phyloP scores from a whole-genome alignment of 2,329 filamentous ascomycete species.

The Dothideomycetidae sp. region DNA sequence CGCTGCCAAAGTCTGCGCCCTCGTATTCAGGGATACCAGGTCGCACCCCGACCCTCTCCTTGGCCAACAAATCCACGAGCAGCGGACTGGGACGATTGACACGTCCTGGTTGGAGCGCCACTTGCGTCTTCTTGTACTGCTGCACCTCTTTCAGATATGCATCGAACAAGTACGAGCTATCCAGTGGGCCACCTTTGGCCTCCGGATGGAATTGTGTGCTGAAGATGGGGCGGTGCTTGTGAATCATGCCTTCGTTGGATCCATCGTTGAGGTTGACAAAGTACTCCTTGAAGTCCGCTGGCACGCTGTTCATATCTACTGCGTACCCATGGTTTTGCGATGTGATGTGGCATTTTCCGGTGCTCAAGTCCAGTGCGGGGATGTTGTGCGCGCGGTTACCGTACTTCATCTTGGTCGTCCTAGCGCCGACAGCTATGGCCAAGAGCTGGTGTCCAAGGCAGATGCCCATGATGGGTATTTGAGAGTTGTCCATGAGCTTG shows the following conservation, averaged over 20 bases:
- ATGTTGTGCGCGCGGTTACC: conserved; percentile 99
- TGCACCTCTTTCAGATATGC: conserved; percentile 84
- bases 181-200: conserved; percentile 91
- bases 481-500: conserved; percentile 79
- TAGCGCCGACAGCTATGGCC: conserved; percentile 73
- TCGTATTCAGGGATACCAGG: conserved; percentile 22
- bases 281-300: conserved; percentile 87
- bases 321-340: conserved; percentile 98
- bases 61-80: conserved; percentile 78
- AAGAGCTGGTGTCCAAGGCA: conserved; percentile 95
- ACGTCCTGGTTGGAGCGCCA: conserved; percentile 53
- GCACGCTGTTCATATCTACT: conserved; percentile 70
- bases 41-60: conserved; percentile 81
- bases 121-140: conserved; percentile 74
- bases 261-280: conserved; percentile 97
- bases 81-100: conserved; percentile 80
- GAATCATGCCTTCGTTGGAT: conserved; percentile 94
- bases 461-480: conserved; percentile 92
- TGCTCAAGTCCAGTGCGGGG: conserved; percentile 83
- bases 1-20: conserved; percentile 5
- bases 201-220: conserved; percentile 98
- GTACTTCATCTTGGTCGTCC: conserved; percentile 96
- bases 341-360: conserved; percentile 95
- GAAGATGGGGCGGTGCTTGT: conserved; percentile 93
- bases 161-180: conserved; percentile 92